Evolutionary conservation across 768 basidiomycete genomes (phyloP).

Genomic region (Collybia sordida): DNA sequence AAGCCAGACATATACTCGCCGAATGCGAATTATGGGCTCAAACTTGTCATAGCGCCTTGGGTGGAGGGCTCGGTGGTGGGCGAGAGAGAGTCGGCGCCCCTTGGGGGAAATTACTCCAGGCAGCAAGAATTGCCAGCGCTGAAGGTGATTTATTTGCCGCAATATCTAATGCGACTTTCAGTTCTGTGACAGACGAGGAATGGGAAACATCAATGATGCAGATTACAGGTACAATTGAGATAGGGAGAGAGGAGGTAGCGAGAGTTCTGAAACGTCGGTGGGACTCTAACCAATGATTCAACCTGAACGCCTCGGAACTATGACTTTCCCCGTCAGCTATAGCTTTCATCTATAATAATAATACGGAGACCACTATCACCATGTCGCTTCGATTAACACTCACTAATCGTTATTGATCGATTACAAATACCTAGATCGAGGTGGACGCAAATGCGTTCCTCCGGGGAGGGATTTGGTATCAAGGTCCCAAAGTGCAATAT

Average conservation of each 20-base stretch:
- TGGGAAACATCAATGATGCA: slow-evolving; percentile 60
- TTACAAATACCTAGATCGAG: no score
- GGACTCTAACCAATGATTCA: slow-evolving; percentile 16
- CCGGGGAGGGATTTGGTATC: no score
- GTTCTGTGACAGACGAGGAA: slow-evolving; percentile 38
- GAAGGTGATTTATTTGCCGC: slow-evolving; percentile 54
- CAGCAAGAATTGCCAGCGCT: slow-evolving; percentile 63
- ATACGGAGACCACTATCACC: no score
- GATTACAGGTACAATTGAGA: slow-evolving; percentile 57
- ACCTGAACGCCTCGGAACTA: not conserved
- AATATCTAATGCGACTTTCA: slow-evolving; percentile 49
- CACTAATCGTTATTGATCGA: no score
- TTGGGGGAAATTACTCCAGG: slow-evolving; percentile 73
- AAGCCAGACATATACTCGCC: slow-evolving; percentile 60
- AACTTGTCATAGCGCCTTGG: slow-evolving; percentile 64
- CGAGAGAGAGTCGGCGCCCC: slow-evolving; percentile 64
- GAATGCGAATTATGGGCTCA: slow-evolving; percentile 87
- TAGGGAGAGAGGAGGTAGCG: slow-evolving; percentile 61
- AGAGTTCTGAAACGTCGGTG: slow-evolving; percentile 50
- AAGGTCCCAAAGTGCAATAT: no score
- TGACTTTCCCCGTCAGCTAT: not conserved
- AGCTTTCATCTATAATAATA: not conserved
- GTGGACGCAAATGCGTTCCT: no score
- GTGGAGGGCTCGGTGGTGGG: slow-evolving; percentile 42
- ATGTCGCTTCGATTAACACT: no score